Percentiles rank a stretch among this genome's conserved stretches.
phyloP scores from a whole-genome alignment of 2,329 filamentous ascomycete species.

The Beauveria australis region DNA sequence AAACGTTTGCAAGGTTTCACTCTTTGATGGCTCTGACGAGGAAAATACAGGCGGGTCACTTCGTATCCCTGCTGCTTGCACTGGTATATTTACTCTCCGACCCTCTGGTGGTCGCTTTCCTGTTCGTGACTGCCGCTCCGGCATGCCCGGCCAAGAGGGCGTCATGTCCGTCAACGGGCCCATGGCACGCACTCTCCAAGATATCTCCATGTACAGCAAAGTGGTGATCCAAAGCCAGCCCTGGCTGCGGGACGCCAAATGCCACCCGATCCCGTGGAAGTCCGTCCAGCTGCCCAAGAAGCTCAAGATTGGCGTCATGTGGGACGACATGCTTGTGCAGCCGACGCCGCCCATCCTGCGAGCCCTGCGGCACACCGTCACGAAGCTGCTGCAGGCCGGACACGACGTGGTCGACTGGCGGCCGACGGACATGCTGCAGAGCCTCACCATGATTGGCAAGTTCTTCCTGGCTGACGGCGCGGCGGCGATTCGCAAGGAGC shows the following conservation, averaged over 20 bases:
- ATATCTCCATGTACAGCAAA: conserved; percentile 47
- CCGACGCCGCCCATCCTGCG: conserved; percentile 59
- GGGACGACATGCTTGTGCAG: conserved; percentile 54
- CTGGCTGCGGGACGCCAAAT: conserved; percentile 49
- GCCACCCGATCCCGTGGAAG: conserved; percentile 51
- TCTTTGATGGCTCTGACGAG: neutral
- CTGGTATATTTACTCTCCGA: conserved; percentile 48
- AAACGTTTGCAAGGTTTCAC: accelerated
- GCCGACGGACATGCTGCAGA: conserved; percentile 31
- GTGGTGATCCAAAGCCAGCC: conserved; percentile 42
- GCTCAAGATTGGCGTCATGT: conserved; percentile 53
- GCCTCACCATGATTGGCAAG: conserved; percentile 28
- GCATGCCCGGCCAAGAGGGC: conserved; percentile 57
- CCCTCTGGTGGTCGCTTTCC: conserved; percentile 54
- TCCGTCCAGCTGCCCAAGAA: conserved; percentile 24
- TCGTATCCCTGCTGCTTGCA: conserved; percentile 46
- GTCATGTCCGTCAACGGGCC: conserved; percentile 58
- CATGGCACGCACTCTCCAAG: conserved; percentile 46
- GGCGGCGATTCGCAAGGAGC: conserved; percentile 28
- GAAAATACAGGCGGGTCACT: conserved; percentile 38
- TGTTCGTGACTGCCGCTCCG: conserved; percentile 42
- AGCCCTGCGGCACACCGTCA: conserved; percentile 39
- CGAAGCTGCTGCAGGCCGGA: conserved; percentile 34
- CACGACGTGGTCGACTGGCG: conserved; percentile 47
- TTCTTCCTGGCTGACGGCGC: conserved; percentile 44